phyloP scores from a whole-genome alignment of 768 basidiomycete genomes.

The Dictyophora rubrovolvata region DNA sequence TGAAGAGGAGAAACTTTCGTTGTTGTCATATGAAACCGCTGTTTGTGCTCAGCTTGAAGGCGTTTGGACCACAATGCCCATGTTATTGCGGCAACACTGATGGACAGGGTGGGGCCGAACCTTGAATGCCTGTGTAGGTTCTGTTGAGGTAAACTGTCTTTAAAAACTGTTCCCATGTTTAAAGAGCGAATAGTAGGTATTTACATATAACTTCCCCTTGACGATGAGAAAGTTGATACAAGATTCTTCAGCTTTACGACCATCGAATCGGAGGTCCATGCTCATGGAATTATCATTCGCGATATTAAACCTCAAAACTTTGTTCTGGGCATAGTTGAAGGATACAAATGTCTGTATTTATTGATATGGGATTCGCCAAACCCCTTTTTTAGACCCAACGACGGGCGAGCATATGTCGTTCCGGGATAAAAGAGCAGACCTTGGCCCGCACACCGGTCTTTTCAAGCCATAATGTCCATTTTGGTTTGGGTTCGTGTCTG shows the following conservation, averaged over 20 bases:
- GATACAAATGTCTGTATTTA: conserved; percentile 13
- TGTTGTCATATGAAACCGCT: conserved; percentile 11
- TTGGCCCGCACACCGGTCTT: conserved; percentile 14
- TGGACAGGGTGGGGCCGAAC: conserved; percentile 16
- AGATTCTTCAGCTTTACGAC: conserved; percentile 10
- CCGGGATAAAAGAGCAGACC: background rate
- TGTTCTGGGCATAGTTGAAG: conserved; percentile 10
- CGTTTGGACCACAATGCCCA: conserved; percentile 4
- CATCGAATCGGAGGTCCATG: conserved; percentile 14
- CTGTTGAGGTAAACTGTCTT: conserved; percentile 13
- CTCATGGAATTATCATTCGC: conserved; percentile 13
- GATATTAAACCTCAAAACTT: conserved; percentile 20
- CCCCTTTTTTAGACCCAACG: conserved; percentile 7
- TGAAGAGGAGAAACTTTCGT: background rate
- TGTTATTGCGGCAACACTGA: conserved; percentile 13
- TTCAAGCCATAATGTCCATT: conserved; percentile 7
- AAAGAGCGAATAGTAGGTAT: conserved; percentile 16
- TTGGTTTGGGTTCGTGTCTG: too few species aligned
- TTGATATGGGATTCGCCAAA: conserved; percentile 17
- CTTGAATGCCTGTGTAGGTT: conserved; percentile 11
- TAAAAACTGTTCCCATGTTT: conserved; percentile 18
- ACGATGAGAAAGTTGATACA: background rate
- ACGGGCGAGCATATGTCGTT: conserved; percentile 15
- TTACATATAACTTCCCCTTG: background rate
- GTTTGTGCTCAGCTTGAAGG: conserved; percentile 14